Base-by-base conservation (phyloP, 2,329 filamentous ascomycete species). In the Nothophaeocryptopus gaeumannii region DNA sequence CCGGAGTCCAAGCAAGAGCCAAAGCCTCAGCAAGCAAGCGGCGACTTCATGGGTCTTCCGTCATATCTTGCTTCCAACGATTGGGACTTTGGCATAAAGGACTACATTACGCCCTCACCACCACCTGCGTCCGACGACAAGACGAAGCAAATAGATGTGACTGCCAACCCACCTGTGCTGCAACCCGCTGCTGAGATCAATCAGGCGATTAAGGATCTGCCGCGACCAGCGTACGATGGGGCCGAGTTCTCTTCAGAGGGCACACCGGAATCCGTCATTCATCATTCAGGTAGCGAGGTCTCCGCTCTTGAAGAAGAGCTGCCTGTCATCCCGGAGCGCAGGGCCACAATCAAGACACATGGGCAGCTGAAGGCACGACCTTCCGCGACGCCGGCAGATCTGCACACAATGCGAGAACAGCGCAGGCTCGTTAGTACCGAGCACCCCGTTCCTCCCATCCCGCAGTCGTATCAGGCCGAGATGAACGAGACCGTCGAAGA, bases 211-310 rank as follows among this genome's bases (percentile, higher is more conserved):
- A 56, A 56, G 38, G 55, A 59, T 35, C 44, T 61, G 45, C 57
- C 57, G 26, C 50, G 56, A 12, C 53, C 58, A 30, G 33, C 55
- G 2, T 56, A 58, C 31, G 53, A 54, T 49, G 56, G 45, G n/a
- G 50, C 54, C 37, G 57, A 66, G 13, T 53, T 57, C 31, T 63
- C 62, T 29, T 61, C 58, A 59, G 69, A 78, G 74, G 47, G 76
- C 83, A 95, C 89, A 7, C 91, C 92, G 11, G 88, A 90, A 42
- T 97, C 92, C 5, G 91, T 97, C 15, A 92, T 96, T 56, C 87
- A 88, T 54, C 88, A 91, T 47, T 63, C 82, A 84, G 2, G 69
- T 88, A 60, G 57, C 37, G 51, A 61, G 44, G 45, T 62, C 31
- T 46, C 50, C 39, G 50, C 50, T 35, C 36, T 54, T 12, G 58